Conservation (phyloP, 257 asterid genomes). For the Primulina huaijiensis region DNA sequence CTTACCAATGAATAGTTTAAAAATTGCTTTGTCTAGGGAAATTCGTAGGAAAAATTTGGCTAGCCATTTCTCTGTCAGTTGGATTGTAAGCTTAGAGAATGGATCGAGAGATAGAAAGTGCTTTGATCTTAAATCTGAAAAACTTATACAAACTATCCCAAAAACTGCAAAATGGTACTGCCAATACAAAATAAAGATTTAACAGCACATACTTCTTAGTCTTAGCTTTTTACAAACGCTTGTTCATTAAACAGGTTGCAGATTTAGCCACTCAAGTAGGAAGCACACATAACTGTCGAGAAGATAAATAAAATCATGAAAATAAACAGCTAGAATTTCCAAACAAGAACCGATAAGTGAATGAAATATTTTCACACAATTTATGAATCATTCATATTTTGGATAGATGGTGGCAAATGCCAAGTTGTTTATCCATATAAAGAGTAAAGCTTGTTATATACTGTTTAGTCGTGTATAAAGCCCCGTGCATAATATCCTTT, state of each 20-base stretch:
- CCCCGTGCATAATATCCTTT: not conserved
- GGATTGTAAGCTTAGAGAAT: no score
- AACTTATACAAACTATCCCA: no score
- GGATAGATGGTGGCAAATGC: not conserved
- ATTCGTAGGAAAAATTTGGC: no score
- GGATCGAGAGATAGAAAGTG: no score
- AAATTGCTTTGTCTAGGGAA: no score
- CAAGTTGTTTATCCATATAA: not conserved
- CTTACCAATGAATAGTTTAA: no score
- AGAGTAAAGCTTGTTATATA: not conserved
- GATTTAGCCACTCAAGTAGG: constrained; percentile 11
- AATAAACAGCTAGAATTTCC: not conserved
- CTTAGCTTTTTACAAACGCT: no score
- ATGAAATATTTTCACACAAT: not conserved
- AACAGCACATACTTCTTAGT: no score
- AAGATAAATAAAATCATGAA: not conserved
- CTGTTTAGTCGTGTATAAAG: not conserved
- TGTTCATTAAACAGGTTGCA: not conserved
- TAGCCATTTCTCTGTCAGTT: no score
- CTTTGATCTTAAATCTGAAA: no score
- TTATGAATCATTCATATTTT: not conserved
- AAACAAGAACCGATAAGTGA: not conserved
- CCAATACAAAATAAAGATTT: no score
- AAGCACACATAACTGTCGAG: not conserved
- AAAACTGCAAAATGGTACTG: no score